A percentile compares a stretch with the other conserved stretches of the same genome.
phyloP scores from a whole-genome alignment of 1,284 basidiomycete genomes.

The Trichosporon ovoides region DNA sequence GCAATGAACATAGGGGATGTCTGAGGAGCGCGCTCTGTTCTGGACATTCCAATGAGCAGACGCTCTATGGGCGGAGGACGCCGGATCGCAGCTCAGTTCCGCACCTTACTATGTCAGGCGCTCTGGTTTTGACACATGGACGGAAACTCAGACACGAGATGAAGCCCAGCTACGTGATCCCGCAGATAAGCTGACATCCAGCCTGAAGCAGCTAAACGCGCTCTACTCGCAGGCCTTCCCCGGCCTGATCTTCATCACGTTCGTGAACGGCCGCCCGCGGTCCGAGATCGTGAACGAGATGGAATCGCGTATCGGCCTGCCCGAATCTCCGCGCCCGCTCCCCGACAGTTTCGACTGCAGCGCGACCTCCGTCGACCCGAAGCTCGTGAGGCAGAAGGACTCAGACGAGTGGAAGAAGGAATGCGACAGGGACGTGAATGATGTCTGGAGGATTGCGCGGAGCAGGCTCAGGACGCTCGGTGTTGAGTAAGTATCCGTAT shows the following conservation, averaged over 20 bases:
- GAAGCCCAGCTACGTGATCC: neutral
- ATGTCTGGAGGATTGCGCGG: constrained; percentile 69
- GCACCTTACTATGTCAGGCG: no score
- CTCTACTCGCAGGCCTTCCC: constrained; percentile 70
- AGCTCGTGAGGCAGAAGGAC: constrained; percentile 28
- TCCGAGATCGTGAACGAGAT: constrained; percentile 69
- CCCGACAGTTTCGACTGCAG: constrained; percentile 24
- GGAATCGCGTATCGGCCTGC: constrained; percentile 58
- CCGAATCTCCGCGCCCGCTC: constrained; percentile 26
- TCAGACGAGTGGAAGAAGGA: constrained; percentile 57
- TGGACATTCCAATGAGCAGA: no score
- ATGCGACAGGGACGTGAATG: constrained; percentile 63
- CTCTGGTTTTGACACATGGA: no score
- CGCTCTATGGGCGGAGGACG: no score
- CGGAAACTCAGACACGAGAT: no score
- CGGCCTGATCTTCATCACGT: constrained; percentile 77
- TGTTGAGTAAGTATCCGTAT: constrained; percentile 23
- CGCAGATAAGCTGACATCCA: constrained; percentile 21
- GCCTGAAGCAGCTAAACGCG: constrained; percentile 60
- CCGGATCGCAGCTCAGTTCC: no score
- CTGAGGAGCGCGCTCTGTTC: no score
- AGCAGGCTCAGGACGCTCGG: constrained; percentile 52
- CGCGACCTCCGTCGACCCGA: constrained; percentile 37
- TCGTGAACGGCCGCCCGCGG: constrained; percentile 76
- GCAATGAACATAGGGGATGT: no score